Conservation (phyloP, 2,329 filamentous ascomycete genomes). For the Tolypocladium sp. region DNA sequence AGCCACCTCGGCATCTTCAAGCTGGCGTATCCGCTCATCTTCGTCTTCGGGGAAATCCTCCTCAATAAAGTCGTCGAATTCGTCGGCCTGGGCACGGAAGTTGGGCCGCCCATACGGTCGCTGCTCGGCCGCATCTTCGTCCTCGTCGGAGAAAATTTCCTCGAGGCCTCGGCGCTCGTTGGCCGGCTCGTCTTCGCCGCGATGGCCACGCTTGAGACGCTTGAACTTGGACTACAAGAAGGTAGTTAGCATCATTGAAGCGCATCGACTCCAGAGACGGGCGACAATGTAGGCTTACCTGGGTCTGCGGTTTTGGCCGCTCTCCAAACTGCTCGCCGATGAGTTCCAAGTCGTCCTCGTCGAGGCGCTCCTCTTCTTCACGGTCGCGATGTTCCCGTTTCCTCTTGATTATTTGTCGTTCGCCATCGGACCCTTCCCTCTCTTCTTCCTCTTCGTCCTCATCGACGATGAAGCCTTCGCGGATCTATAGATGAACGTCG, state of each 20-base stretch:
- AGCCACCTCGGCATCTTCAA: conserved; percentile 83
- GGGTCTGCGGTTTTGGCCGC: conserved; percentile 50
- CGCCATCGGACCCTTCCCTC: conserved; percentile 53
- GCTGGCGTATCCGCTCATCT: conserved; percentile 62
- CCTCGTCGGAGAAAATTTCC: conserved; percentile 93
- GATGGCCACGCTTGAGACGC: conserved; percentile 84
- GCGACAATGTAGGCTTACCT: conserved; percentile 45
- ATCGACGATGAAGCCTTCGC: conserved; percentile 92
- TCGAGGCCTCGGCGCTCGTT: conserved; percentile 65
- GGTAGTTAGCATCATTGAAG: conserved; percentile 8
- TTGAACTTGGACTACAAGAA: conserved; percentile 77
- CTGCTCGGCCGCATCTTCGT: conserved; percentile 60
- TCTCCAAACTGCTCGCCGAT: conserved; percentile 75
- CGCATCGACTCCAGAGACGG: not conserved
- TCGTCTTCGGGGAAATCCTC: conserved; percentile 89
- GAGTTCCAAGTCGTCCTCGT: conserved; percentile 92
- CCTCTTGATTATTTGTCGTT: conserved; percentile 50
- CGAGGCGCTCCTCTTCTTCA: conserved; percentile 78
- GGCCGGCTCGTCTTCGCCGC: conserved; percentile 59
- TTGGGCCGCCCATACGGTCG: conserved; percentile 39
- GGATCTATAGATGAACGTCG: conserved; percentile 47
- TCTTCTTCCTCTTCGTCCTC: conserved; percentile 53
- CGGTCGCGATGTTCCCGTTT: conserved; percentile 71
- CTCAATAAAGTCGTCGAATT: conserved; percentile 94
- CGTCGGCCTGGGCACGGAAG: conserved; percentile 58